These are phyloP conservation scores for Atractiella rhizophila DNA, from an alignment of 768 basidiomycete species.

Conservation along the genomic window DNA sequence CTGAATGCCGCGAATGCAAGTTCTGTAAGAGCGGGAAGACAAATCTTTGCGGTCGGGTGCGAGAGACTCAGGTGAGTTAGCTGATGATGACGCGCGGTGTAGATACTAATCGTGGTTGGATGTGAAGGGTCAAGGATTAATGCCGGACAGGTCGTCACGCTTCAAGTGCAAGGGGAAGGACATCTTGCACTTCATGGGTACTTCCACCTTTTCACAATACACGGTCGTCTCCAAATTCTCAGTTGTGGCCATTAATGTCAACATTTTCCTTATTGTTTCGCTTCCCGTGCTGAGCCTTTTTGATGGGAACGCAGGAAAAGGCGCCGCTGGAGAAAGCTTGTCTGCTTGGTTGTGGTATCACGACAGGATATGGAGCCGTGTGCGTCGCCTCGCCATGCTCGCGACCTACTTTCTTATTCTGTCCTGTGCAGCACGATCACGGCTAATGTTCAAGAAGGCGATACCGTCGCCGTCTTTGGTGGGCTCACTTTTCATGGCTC, in stretches of 20 bases:
- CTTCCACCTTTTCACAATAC: conserved; percentile 98
- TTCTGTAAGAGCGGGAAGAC: conserved; percentile 84
- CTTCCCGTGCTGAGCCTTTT: background rate
- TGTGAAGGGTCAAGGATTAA: conserved; percentile 78
- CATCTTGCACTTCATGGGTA: conserved; percentile 92
- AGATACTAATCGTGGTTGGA: too few species aligned
- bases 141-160: conserved; percentile 70
- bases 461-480: conserved; percentile 81
- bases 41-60: conserved; percentile 59
- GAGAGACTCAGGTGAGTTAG: conserved; percentile 47
- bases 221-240: conserved; percentile 89
- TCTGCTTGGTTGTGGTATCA: conserved; percentile 44
- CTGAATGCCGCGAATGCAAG: conserved; percentile 87
- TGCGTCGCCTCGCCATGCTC: too few species aligned
- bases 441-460: conserved; percentile 33
- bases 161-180: conserved; percentile 73
- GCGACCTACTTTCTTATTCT: too few species aligned
- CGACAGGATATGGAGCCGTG: too few species aligned
- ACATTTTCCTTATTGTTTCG: background rate
- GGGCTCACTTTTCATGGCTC: conserved; percentile 16
- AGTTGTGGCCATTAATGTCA: conserved; percentile 56
- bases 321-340: conserved; percentile 94
- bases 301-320: conserved; percentile 19
- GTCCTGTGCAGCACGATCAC: too few species aligned
- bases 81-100: too few species aligned